These are phyloP conservation scores for Inga leiocalycina DNA, from an alignment of 306 rosid genomes.

Conservation along the genomic window DNA sequence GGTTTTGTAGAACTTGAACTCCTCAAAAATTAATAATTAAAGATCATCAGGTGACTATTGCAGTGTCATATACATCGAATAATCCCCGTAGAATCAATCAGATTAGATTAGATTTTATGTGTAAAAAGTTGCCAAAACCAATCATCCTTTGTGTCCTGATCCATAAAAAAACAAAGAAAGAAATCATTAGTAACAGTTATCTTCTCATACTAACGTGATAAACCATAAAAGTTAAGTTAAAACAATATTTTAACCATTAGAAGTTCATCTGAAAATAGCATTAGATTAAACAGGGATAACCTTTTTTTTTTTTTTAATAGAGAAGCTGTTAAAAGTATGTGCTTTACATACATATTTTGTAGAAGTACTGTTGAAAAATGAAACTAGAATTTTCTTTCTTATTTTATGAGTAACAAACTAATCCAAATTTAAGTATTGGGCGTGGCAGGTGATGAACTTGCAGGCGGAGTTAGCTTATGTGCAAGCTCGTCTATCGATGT, in stretches of 20 bases:
- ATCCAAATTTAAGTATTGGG: background rate
- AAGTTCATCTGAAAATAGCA: background rate
- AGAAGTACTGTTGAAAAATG: background rate
- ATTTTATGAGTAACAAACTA: background rate
- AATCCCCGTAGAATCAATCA: background rate
- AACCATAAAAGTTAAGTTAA: background rate
- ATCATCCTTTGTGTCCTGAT: too few species aligned
- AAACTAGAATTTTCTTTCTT: background rate
- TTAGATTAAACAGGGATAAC: background rate
- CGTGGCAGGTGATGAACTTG: slow-evolving; percentile 70
- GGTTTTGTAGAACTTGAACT: background rate
- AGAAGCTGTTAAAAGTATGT: background rate
- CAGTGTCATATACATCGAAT: background rate
- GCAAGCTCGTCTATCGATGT: slow-evolving; percentile 69
- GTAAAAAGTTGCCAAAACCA: background rate
- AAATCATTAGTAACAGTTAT: background rate
- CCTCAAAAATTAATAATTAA: background rate
- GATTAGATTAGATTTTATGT: background rate
- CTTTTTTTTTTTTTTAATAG: too few species aligned
- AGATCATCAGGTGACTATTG: background rate
- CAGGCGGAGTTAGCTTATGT: slow-evolving; percentile 79
- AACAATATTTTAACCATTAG: background rate
- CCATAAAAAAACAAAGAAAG: too few species aligned
- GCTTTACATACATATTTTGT: background rate
- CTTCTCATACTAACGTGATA: background rate